Percentiles rank a stretch among this genome's conserved stretches.
phyloP scores from a whole-genome alignment of 2,329 filamentous ascomycete genomes.

The Juglanconis oblonga region DNA sequence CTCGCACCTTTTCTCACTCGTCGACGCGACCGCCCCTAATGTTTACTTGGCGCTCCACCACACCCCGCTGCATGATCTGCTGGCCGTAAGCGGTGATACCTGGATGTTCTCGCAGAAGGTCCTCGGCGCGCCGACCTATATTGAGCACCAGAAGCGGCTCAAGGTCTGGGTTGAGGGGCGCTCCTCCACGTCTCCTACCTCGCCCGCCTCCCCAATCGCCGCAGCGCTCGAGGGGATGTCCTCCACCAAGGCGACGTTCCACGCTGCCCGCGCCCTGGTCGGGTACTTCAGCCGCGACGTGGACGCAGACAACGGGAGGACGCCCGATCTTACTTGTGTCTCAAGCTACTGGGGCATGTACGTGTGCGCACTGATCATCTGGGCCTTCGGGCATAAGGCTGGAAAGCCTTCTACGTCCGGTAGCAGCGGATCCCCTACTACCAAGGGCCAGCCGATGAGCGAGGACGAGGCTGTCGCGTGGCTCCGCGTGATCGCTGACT shows the following conservation, averaged over 20 bases:
- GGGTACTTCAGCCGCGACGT: constrained; percentile 35
- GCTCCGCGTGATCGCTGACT: constrained; percentile 39
- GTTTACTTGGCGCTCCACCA: constrained; percentile 56
- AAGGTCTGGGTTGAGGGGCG: constrained; percentile 36
- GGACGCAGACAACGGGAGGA: constrained; percentile 3
- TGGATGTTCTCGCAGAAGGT: constrained; percentile 58
- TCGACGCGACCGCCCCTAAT: constrained; percentile 41
- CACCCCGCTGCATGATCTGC: constrained; percentile 55
- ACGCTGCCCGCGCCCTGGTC: constrained; percentile 51
- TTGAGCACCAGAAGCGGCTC: constrained; percentile 45
- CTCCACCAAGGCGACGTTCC: constrained; percentile 44
- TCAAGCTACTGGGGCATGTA: constrained; percentile 56
- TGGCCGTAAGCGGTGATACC: constrained; percentile 56
- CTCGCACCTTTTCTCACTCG: constrained; percentile 38
- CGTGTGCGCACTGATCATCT: constrained; percentile 56
- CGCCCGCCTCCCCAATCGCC: constrained; percentile 1
- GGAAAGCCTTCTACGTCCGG: constrained; percentile 9
- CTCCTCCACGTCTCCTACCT: constrained; percentile 1
- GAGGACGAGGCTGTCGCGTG: constrained; percentile 32
- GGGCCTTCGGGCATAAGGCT: constrained; percentile 48
- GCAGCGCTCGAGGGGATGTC: constrained; percentile 28
- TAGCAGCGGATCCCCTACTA: constrained; percentile 20
- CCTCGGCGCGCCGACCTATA: constrained; percentile 39
- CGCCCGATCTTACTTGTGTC: constrained; percentile 34
- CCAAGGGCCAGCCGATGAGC: constrained; percentile 18